Evolutionary conservation across 495 filamentous ascomycete species (phyloP).

Genomic region (Annulohypoxylon bovei): DNA sequence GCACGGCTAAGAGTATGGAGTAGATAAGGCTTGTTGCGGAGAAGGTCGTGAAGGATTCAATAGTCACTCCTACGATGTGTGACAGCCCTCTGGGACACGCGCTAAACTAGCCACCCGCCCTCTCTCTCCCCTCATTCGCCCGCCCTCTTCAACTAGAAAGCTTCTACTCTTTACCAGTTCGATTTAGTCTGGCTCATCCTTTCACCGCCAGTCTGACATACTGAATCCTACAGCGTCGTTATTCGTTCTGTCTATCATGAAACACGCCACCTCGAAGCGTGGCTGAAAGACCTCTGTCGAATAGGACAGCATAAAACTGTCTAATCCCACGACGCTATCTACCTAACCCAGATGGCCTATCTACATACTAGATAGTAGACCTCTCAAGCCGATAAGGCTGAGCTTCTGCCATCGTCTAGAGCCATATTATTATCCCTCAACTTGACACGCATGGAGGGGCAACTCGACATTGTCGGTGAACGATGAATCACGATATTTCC

Average conservation of each 20-base stretch:
- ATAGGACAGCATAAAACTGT: background rate
- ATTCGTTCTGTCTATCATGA: conserved; percentile 5
- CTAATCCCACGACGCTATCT: background rate
- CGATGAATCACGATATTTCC: conserved; percentile 1
- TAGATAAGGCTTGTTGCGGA: conserved; percentile 18
- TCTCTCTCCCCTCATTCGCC: conserved; percentile 23
- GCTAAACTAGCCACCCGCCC: conserved; percentile 16
- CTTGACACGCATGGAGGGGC: background rate
- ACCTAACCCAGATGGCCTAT: background rate
- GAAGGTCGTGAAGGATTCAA: conserved; percentile 15
- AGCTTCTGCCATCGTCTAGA: background rate
- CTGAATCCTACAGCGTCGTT: conserved; percentile 28
- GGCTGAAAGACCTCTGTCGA: conserved; percentile 2
- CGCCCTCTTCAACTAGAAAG: background rate
- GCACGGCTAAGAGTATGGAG: background rate
- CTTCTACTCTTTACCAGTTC: conserved; percentile 8
- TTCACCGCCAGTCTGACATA: conserved; percentile 37
- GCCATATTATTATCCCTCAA: background rate
- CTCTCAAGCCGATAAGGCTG: background rate
- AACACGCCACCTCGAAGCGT: conserved; percentile 16
- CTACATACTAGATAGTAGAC: background rate
- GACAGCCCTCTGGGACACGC: conserved; percentile 7
- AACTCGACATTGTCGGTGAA: background rate
- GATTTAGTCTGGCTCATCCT: conserved; percentile 6
- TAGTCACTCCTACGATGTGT: conserved; percentile 1